These are phyloP conservation scores for Lactarius indigo DNA, from an alignment of 768 basidiomycete species.

Conservation along the genomic window DNA sequence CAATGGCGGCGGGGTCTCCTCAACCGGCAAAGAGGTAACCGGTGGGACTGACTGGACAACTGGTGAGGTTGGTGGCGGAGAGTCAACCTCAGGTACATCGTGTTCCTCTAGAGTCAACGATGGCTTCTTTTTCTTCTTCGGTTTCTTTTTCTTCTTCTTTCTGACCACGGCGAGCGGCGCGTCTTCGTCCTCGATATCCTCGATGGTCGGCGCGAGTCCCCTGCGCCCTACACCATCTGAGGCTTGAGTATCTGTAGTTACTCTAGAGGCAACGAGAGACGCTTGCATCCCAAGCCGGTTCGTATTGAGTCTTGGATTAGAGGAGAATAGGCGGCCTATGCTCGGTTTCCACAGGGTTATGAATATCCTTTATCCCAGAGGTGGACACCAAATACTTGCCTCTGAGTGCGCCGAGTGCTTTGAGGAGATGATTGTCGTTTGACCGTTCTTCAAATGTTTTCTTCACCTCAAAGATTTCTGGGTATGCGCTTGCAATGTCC, in stretches of 20 bases:
- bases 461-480: conserved; percentile 55
- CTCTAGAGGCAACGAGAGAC: not conserved
- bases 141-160: conserved; percentile 77
- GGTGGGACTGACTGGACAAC: conserved; percentile 11
- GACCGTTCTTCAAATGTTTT: conserved; percentile 44
- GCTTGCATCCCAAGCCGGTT: conserved; percentile 10
- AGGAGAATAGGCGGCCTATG: conserved; percentile 66
- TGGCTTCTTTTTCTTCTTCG: conserved; percentile 61
- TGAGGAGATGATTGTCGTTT: conserved; percentile 76
- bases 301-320: conserved; percentile 16
- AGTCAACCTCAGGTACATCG: conserved; percentile 25
- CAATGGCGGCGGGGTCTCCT: not conserved
- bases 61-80: conserved; percentile 26
- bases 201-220: conserved; percentile 52
- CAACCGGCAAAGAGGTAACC: not conserved
- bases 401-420: conserved; percentile 68
- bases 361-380: not conserved
- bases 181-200: conserved; percentile 74
- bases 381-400: conserved; percentile 39
- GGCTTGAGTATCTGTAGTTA: not conserved
- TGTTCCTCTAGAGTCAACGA: conserved; percentile 28
- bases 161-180: conserved; percentile 37
- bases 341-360: not conserved
- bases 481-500: conserved; percentile 55
- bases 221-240: conserved; percentile 21